These are phyloP conservation scores for Silene uniflora DNA, from an alignment of 148 eudicot species.

Conservation along the genomic window DNA sequence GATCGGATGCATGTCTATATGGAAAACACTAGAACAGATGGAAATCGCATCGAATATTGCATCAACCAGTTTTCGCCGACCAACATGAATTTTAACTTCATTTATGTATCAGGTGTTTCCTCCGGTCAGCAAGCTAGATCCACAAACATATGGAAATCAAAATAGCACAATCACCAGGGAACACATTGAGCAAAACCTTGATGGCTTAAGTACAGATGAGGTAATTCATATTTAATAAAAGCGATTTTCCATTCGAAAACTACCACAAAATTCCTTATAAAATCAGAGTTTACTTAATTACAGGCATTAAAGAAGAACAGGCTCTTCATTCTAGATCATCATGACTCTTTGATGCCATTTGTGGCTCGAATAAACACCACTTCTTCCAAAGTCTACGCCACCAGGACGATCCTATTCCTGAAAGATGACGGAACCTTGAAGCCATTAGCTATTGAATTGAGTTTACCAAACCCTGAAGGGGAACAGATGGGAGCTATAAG, in stretches of 20 bases:
- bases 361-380: constrained; percentile 59
- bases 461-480: constrained; percentile 59
- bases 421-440: constrained; percentile 62
- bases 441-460: constrained; percentile 71
- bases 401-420: constrained; percentile 67
- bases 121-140: constrained; percentile 70
- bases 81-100: too few species aligned
- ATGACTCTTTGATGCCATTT: constrained; percentile 64
- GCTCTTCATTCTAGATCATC: constrained; percentile 72
- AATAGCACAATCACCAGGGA: constrained; percentile 56
- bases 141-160: constrained; percentile 57
- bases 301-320: constrained; percentile 52
- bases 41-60: too few species aligned
- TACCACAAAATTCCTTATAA: neutral
- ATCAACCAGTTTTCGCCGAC: too few species aligned
- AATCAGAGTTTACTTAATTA: constrained; percentile 10
- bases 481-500: constrained; percentile 49
- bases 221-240: constrained; percentile 25
- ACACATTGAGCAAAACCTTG: constrained; percentile 46
- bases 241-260: neutral
- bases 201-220: constrained; percentile 48
- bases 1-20: too few species aligned
- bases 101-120: constrained; percentile 36
- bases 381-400: constrained; percentile 55
- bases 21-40: too few species aligned